phyloP scores from a whole-genome alignment of 192 early-diverging fungal species.

The Entomortierella chlamydospora region DNA sequence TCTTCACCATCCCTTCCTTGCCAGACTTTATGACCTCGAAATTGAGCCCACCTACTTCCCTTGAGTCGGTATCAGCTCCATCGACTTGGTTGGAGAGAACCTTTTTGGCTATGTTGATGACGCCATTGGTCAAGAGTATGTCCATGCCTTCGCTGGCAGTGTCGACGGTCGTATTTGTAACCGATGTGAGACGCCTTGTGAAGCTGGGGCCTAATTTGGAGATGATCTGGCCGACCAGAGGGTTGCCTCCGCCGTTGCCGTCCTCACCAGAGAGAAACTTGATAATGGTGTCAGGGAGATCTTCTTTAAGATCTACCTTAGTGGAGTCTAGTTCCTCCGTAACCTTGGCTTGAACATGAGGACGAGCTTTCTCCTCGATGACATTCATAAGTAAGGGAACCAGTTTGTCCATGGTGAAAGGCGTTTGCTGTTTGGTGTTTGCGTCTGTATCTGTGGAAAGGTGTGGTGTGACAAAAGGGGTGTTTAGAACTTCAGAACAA shows the following conservation, averaged over 20 bases:
- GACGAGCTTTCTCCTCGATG: constrained; percentile 41
- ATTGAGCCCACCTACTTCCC: constrained; percentile 25
- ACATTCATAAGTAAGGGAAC: constrained; percentile 25
- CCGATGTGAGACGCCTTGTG: constrained; percentile 8
- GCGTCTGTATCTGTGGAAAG: too few relatives aligned
- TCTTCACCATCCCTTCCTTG: constrained; percentile 37
- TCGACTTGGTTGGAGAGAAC: constrained; percentile 17
- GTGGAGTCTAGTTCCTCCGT: constrained; percentile 37
- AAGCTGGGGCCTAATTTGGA: constrained; percentile 32
- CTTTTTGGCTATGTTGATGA: constrained; percentile 43
- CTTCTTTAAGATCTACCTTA: constrained; percentile 32
- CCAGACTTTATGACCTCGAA: constrained; percentile 40
- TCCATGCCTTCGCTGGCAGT: constrained; percentile 50
- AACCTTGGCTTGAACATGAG: constrained; percentile 22
- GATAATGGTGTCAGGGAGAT: constrained; percentile 34
- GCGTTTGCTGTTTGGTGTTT: neutral
- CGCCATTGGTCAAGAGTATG: constrained; percentile 32
- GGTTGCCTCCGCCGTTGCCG: constrained; percentile 8
- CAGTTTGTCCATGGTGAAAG: constrained; percentile 25
- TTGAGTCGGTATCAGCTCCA: neutral
- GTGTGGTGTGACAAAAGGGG: too few relatives aligned
- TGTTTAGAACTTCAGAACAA: too few relatives aligned
- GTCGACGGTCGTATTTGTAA: constrained; percentile 30
- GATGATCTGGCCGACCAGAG: constrained; percentile 27
- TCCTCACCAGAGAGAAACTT: constrained; percentile 29